Percentiles rank a stretch among this genome's conserved stretches.
Evolutionary conservation across 805 yeast species (phyloP).

Genomic region (Yamadazyma akitaensis): DNA sequence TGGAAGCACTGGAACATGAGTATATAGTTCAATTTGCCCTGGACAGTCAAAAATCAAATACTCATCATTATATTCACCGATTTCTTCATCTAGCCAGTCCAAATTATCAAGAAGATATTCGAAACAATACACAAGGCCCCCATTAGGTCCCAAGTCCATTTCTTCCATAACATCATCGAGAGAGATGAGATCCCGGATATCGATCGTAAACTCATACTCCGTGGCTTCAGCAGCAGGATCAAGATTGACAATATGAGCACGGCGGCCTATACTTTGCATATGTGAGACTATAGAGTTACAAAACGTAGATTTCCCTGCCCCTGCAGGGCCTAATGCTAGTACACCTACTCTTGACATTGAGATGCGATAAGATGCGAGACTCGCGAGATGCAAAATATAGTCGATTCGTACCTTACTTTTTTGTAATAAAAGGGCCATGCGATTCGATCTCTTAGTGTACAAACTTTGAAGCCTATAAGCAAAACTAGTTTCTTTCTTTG

Average conservation of each 20-base stretch:
- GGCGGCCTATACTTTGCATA: conserved; percentile 85
- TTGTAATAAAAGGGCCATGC: too few species aligned
- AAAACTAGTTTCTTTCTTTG: too few species aligned
- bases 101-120: conserved; percentile 84
- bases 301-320: conserved; percentile 92
- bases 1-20: conserved; percentile 92
- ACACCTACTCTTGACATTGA: conserved; percentile 94
- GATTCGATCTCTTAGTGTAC: too few species aligned
- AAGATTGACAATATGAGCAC: conserved; percentile 90
- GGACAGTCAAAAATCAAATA: conserved; percentile 94
- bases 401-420: too few species aligned
- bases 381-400: neutral
- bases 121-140: conserved; percentile 89
- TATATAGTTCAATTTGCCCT: conserved; percentile 92
- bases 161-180: conserved; percentile 95
- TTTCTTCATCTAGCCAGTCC: conserved; percentile 97
- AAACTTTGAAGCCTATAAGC: too few species aligned
- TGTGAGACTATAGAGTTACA: conserved; percentile 84
- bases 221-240: conserved; percentile 97
- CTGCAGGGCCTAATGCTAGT: conserved; percentile 94
- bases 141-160: conserved; percentile 89
- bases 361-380: conserved; percentile 44
- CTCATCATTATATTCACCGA: conserved; percentile 94
- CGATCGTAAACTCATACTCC: conserved; percentile 88
- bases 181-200: conserved; percentile 85